Conservation (phyloP, 2,329 filamentous ascomycete genomes). For the Monascus ruber region DNA sequence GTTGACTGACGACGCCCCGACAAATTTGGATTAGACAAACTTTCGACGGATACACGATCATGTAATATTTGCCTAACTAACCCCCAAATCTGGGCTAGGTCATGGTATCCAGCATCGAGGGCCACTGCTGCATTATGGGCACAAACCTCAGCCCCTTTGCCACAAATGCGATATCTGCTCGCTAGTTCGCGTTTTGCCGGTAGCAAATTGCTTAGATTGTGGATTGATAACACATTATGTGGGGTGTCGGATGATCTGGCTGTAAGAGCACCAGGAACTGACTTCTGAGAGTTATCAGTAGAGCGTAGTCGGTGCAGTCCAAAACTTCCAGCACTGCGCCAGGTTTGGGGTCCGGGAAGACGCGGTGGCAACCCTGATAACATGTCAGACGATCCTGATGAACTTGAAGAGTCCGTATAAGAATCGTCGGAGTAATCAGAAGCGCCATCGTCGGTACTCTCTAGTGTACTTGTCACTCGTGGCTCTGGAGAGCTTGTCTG, state of each 20-base stretch:
- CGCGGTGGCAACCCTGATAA: slow-evolving; percentile 36
- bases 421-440: slow-evolving; percentile 38
- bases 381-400: slow-evolving; percentile 34
- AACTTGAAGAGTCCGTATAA: slow-evolving; percentile 51
- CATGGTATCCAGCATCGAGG: slow-evolving; percentile 54
- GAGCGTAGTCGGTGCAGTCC: slow-evolving; percentile 46
- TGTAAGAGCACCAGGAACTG: slow-evolving; percentile 47
- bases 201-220: slow-evolving; percentile 58
- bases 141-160: slow-evolving; percentile 70
- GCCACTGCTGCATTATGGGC: slow-evolving; percentile 73
- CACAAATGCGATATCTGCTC: slow-evolving; percentile 70
- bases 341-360: slow-evolving; percentile 40
- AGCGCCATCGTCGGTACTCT: slow-evolving; percentile 31
- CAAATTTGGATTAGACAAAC: slow-evolving; percentile 50
- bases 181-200: slow-evolving; percentile 71
- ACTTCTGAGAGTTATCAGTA: slow-evolving; percentile 37
- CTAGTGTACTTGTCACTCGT: slow-evolving; percentile 30
- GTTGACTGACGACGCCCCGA: slow-evolving; percentile 54
- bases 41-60: slow-evolving; percentile 61
- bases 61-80: slow-evolving; percentile 67
- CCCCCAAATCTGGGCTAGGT: slow-evolving; percentile 73
- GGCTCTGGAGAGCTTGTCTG: slow-evolving; percentile 40
- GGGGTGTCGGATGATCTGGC: slow-evolving; percentile 34
- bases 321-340: slow-evolving; percentile 38
- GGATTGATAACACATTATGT: slow-evolving; percentile 63